Evolutionary conservation across 1,139 yeast species (phyloP).

Genomic region (Entelexis sorbosivorans): DNA sequence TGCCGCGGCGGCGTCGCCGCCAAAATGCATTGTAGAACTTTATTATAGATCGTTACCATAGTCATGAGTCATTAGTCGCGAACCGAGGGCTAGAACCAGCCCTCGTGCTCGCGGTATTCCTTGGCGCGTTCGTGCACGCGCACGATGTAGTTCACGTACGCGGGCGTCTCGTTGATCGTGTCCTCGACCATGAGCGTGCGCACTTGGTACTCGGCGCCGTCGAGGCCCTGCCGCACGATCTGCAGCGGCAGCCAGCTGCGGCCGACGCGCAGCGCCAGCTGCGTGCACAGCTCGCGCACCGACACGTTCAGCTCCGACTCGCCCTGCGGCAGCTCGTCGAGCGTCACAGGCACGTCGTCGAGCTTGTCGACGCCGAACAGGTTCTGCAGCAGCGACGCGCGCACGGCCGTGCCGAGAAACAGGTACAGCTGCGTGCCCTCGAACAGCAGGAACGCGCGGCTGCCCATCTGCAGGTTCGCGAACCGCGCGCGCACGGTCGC

Average conservation of each 20-base stretch:
- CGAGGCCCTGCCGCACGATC: conserved; percentile 55
- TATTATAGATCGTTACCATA: not conserved
- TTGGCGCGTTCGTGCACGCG: conserved; percentile 31
- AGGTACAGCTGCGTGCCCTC: conserved; percentile 47
- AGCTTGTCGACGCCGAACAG: conserved; percentile 57
- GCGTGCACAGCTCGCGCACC: conserved; percentile 49
- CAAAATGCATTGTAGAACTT: not conserved
- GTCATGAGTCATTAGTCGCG: not conserved
- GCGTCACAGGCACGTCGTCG: conserved; percentile 37
- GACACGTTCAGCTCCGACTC: conserved; percentile 61
- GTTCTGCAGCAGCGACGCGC: conserved; percentile 57
- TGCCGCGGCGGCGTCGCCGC: too few relatives aligned
- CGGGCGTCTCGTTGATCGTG: conserved; percentile 34
- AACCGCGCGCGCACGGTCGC: conserved; percentile 31
- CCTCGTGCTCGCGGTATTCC: conserved; percentile 14
- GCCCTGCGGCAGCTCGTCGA: conserved; percentile 57
- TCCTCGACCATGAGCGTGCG: conserved; percentile 65
- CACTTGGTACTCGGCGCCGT: conserved; percentile 50
- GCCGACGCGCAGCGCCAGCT: conserved; percentile 23
- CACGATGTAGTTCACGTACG: conserved; percentile 28
- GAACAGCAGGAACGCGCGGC: conserved; percentile 46
- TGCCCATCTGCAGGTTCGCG: conserved; percentile 47
- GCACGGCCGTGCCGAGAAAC: conserved; percentile 56
- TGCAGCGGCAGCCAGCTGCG: conserved; percentile 34
- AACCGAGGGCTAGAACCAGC: conserved; percentile 9